Conservation (phyloP, 805 yeast genomes). For the Myxozyma melibiosi region DNA sequence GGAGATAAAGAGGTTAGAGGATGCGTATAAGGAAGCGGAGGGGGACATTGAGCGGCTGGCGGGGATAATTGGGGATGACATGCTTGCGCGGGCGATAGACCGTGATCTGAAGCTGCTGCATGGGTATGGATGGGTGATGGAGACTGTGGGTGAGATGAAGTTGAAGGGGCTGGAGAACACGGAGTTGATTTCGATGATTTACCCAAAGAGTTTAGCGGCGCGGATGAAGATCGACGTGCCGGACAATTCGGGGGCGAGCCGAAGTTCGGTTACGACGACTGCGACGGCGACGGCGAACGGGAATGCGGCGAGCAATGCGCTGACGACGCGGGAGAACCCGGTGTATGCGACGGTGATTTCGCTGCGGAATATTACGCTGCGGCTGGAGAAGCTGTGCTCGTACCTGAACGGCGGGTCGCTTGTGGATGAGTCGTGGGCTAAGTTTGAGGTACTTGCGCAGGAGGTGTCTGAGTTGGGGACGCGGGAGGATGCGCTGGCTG, state of each 20-base stretch:
- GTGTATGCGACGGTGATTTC: conserved; percentile 1
- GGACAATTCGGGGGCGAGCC: conserved; percentile 1
- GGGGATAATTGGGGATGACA: conserved; percentile 38
- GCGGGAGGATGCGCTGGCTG: conserved; percentile 26
- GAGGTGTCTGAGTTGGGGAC: conserved; percentile 19
- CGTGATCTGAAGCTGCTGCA: conserved; percentile 65
- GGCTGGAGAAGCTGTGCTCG: conserved; percentile 29
- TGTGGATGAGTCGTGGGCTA: conserved; percentile 4
- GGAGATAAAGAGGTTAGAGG: conserved; percentile 64
- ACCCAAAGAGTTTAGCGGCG: conserved; percentile 64
- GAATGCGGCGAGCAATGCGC: not conserved
- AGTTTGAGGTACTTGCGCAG: conserved; percentile 12
- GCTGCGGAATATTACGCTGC: conserved; percentile 21
- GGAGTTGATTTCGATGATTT: conserved; percentile 77
- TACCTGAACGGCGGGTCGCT: conserved; percentile 24
- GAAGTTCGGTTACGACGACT: not conserved
- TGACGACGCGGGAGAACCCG: not conserved
- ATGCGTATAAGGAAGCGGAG: conserved; percentile 44
- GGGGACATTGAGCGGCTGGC: conserved; percentile 39
- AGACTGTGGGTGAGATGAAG: conserved; percentile 80
- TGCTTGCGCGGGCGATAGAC: conserved; percentile 60
- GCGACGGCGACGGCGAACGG: not conserved
- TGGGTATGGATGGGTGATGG: conserved; percentile 67
- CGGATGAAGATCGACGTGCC: conserved; percentile 51
- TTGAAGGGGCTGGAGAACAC: conserved; percentile 94